A percentile compares a stretch with the other conserved stretches of the same genome.
These are phyloP conservation scores for Aristolochia contorta DNA, from an alignment of 164 flowering plant species.

Conservation along the genomic window DNA sequence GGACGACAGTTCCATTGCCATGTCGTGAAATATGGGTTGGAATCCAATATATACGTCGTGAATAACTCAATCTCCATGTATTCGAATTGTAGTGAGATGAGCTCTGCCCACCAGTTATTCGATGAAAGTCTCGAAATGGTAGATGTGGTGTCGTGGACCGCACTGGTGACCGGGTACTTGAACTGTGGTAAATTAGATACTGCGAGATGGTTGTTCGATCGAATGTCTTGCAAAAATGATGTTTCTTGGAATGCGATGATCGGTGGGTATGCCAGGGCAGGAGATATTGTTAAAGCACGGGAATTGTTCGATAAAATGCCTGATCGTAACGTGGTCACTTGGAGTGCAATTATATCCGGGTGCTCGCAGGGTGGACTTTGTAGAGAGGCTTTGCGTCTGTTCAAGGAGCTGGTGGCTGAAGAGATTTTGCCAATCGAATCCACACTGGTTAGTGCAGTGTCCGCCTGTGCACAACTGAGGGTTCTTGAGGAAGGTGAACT, in stretches of 20 bases:
- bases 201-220: conserved; percentile 18
- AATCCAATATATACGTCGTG: conserved; percentile 16
- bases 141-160: conserved; percentile 28
- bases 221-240: conserved; percentile 20
- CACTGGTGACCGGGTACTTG: conserved; percentile 18
- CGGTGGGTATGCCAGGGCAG: conserved; percentile 15
- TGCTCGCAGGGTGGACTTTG: conserved; percentile 19
- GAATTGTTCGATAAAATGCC: conserved; percentile 21
- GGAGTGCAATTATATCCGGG: conserved; percentile 24
- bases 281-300: conserved; percentile 9
- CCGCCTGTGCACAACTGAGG: conserved; percentile 25
- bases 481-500: conserved; percentile 20
- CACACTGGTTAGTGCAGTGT: conserved; percentile 19
- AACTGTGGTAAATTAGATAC: conserved; percentile 9
- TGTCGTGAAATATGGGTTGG: conserved; percentile 16
- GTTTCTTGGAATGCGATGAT: conserved; percentile 31
- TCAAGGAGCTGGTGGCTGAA: conserved; percentile 14
- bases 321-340: conserved; percentile 13
- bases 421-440: conserved; percentile 17
- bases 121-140: conserved; percentile 7
- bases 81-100: conserved; percentile 9
- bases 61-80: conserved; percentile 18
- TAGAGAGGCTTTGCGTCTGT: conserved; percentile 14
- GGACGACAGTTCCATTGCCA: conserved; percentile 20
- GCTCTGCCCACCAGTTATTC: conserved; percentile 14